Evolutionary conservation across 345 rosid species (phyloP).

Genomic region (Populus ilicifolia): DNA sequence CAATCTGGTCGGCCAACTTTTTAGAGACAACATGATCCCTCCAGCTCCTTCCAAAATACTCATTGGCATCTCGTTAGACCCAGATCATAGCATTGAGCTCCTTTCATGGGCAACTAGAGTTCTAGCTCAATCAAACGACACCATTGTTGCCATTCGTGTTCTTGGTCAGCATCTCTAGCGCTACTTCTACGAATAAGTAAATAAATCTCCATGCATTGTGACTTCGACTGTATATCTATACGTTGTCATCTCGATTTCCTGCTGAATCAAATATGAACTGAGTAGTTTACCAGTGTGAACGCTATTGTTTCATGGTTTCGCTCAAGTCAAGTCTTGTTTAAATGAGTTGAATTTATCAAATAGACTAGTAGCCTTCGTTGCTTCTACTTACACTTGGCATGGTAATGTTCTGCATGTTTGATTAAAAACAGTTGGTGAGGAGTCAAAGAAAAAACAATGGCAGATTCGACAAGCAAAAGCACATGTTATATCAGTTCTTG

Average conservation of each 20-base stretch:
- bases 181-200: background rate
- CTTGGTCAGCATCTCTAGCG: slow-evolving; percentile 41
- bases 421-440: slow-evolving; percentile 38
- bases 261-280: background rate
- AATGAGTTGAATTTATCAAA: background rate
- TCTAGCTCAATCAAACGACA: slow-evolving; percentile 70
- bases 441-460: slow-evolving; percentile 43
- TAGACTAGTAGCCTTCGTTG: background rate
- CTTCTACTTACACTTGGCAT: background rate
- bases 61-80: slow-evolving; percentile 63
- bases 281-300: background rate
- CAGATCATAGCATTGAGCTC: slow-evolving; percentile 50
- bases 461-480: slow-evolving; percentile 72
- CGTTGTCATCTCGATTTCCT: background rate
- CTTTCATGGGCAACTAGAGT: slow-evolving; percentile 77
- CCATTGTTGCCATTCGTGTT: slow-evolving; percentile 69
- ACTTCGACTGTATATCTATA: background rate
- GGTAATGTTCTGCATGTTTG: slow-evolving; percentile 1
- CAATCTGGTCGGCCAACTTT: background rate
- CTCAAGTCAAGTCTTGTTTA: background rate
- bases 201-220: background rate
- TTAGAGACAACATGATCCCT: slow-evolving; percentile 38
- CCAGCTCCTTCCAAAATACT: slow-evolving; percentile 56
- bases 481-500: slow-evolving; percentile 81
- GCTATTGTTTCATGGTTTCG: background rate